Evolutionary conservation across 2,329 filamentous ascomycete species (phyloP).

Genomic region (Hypocrella siamensis): DNA sequence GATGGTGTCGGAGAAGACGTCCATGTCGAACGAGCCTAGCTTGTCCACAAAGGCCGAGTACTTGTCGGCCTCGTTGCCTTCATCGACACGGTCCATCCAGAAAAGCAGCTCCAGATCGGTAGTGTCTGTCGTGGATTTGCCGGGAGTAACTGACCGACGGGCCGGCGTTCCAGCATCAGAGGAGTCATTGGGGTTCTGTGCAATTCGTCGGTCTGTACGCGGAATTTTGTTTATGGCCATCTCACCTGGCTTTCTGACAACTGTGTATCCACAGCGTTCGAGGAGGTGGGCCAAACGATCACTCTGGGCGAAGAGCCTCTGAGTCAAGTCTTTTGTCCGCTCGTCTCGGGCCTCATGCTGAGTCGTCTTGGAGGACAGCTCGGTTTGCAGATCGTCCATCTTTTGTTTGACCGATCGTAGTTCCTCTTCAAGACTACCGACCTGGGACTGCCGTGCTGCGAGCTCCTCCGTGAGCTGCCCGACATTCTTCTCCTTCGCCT

Average conservation of each 20-base stretch:
- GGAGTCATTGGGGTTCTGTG: constrained; percentile 41
- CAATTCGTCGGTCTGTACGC: constrained; percentile 34
- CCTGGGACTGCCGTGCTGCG: constrained; percentile 58
- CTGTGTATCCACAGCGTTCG: constrained; percentile 72
- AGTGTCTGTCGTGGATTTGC: constrained; percentile 41
- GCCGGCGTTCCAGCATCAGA: constrained; percentile 38
- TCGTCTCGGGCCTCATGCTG: constrained; percentile 55
- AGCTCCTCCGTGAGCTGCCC: constrained; percentile 53
- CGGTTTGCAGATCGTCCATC: constrained; percentile 35
- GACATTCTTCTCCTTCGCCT: constrained; percentile 60
- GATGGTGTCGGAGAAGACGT: constrained; percentile 70
- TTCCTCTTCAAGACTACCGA: constrained; percentile 63
- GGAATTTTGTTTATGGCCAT: constrained; percentile 64
- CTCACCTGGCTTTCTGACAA: constrained; percentile 55
- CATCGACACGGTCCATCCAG: constrained; percentile 61
- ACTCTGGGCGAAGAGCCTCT: constrained; percentile 68
- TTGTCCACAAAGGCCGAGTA: constrained; percentile 62
- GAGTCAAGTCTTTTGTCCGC: constrained; percentile 69
- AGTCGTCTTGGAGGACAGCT: constrained; percentile 31
- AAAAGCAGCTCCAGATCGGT: constrained; percentile 59
- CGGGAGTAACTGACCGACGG: constrained; percentile 36
- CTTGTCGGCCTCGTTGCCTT: constrained; percentile 51
- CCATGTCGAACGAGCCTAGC: constrained; percentile 66
- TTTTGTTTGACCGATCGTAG: constrained; percentile 53
- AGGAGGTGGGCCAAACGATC: constrained; percentile 71